Evolutionary conservation across 192 early-diverging fungal genomes (phyloP).

Genomic region (Entrophospora sp.): DNA sequence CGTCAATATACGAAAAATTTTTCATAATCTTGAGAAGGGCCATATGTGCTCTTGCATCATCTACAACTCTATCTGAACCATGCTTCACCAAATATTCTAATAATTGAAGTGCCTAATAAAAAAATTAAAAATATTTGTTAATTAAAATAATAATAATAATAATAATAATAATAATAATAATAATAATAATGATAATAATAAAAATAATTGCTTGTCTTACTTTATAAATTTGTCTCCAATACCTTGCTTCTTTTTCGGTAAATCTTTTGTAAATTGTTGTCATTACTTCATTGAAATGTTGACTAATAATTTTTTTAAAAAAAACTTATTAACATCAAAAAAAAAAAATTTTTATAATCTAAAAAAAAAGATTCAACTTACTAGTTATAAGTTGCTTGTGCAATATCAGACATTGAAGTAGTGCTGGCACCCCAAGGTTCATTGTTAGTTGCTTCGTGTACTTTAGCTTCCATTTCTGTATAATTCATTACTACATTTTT

Average conservation of each 20-base stretch:
- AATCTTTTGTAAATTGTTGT: conserved; percentile 80
- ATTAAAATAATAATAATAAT: no score
- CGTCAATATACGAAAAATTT: conserved; percentile 84
- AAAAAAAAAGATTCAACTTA: no score
- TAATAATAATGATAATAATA: no score
- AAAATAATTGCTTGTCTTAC: no score
- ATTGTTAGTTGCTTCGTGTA: conserved; percentile 83
- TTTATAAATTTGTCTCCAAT: conserved; percentile 95
- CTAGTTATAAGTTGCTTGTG: conserved; percentile 74
- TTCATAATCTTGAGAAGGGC: conserved; percentile 82
- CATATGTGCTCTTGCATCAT: conserved; percentile 71
- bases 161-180: no score
- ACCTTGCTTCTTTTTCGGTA: conserved; percentile 70
- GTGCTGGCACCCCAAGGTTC: conserved; percentile 92
- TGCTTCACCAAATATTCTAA: conserved; percentile 92
- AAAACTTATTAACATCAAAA: no score
- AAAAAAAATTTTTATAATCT: no score
- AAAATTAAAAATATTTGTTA: no score
- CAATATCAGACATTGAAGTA: conserved; percentile 88
- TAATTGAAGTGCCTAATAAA: conserved; percentile 70
- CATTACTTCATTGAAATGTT: conserved; percentile 94
- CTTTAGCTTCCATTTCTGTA: conserved; percentile 87
- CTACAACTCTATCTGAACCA: conserved; percentile 88
- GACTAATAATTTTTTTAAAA: no score
- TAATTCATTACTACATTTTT: conserved; percentile 87